Evolutionary conservation across 2,329 filamentous ascomycete genomes (phyloP).

Genomic region (Penicillium sp.): DNA sequence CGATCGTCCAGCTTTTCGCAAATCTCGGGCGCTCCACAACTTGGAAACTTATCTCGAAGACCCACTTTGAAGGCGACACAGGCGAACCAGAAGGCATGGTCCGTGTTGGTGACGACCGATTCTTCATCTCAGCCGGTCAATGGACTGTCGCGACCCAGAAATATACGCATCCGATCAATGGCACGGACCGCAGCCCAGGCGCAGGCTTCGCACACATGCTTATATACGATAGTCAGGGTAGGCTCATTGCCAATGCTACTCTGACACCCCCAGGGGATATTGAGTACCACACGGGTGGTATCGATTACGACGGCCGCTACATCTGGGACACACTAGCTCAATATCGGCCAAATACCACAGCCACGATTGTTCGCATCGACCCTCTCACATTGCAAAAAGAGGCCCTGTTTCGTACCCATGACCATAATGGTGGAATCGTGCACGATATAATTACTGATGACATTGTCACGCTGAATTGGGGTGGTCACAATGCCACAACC

Average conservation of each 20-base stretch:
- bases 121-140: slow-evolving; percentile 48
- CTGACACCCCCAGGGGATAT: slow-evolving; percentile 40
- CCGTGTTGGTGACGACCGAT: slow-evolving; percentile 45
- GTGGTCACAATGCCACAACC: slow-evolving; percentile 40
- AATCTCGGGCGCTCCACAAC: slow-evolving; percentile 47
- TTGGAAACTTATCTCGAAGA: slow-evolving; percentile 46
- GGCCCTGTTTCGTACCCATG: slow-evolving; percentile 37
- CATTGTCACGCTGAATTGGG: slow-evolving; percentile 50
- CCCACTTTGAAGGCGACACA: slow-evolving; percentile 47
- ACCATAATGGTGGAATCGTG: slow-evolving; percentile 52
- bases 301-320: slow-evolving; percentile 51
- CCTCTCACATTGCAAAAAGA: slow-evolving; percentile 39
- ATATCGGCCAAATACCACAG: slow-evolving; percentile 51
- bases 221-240: slow-evolving; percentile 47
- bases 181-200: slow-evolving; percentile 55
- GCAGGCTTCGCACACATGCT: slow-evolving; percentile 49
- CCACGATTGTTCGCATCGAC: slow-evolving; percentile 43
- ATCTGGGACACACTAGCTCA: slow-evolving; percentile 52
- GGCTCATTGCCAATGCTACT: slow-evolving; percentile 47
- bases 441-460: slow-evolving; percentile 39
- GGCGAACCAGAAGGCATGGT: slow-evolving; percentile 54
- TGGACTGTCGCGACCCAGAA: slow-evolving; percentile 44
- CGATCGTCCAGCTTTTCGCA: slow-evolving; percentile 43
- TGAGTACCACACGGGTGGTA: slow-evolving; percentile 51
- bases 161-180: slow-evolving; percentile 60